Base-by-base conservation (phyloP, 1,284 basidiomycete species). In the Phlebopus sp. region DNA sequence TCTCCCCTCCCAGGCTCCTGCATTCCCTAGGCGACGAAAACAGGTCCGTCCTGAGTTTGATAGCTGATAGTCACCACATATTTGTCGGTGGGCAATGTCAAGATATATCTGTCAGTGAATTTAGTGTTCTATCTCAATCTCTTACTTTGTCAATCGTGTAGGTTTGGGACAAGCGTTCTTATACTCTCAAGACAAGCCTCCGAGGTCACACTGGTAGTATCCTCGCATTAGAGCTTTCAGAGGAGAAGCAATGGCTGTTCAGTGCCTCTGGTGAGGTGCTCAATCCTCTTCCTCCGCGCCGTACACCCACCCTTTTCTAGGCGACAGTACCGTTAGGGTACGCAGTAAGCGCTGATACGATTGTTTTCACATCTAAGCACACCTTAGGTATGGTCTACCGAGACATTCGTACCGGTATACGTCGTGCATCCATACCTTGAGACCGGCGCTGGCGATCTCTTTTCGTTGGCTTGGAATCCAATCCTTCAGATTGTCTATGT, bases 191-290 rank as follows among this genome's bases (percentile, higher is more conserved):
- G 58, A 78, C 79, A n/a, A 80, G 82, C 5, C 73, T 95, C n/a
- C 71, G 77, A 13, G 95, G 94, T 0, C 95, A 98, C 59, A 85
- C 85, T 0, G 90, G 87, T 8, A 90, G 88, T 49, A 86, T 97
- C 0, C 76, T 98, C 13, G 86, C 86, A 2, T 74, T 98, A 27
- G 85, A 90, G 56, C 78, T 91, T 47, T 87, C 88, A 3, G 68
- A 79, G 37, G 86, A 89, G 43, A 83, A 80, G 57, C 73, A 78
- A 35, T 96, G 93, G 92, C 68, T 96, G 18, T 88, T 97, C 59
- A 92, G 90, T 55, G 85, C 90, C 9, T 88, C 86, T 36, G 82
- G 86, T 85, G 10, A 59, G 42, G 76, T 58, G n/a, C 14, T 39
- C 40, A 3, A 21, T 23, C 18, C 39, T 15, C 43, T 14, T 49